phyloP scores from a whole-genome alignment of 2,329 filamentous ascomycete species.

The Claviceps africana region DNA sequence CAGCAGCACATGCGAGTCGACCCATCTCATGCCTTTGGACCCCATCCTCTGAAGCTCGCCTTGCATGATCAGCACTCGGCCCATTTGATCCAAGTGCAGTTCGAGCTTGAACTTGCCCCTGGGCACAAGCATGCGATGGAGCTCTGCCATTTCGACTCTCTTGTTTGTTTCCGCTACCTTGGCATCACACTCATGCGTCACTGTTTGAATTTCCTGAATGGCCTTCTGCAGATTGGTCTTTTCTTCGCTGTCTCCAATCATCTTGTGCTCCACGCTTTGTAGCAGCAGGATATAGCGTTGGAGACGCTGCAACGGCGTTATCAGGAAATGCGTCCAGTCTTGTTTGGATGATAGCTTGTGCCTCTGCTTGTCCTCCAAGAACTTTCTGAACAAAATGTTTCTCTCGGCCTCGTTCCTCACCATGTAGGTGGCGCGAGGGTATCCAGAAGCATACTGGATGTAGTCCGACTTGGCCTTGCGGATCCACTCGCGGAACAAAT shows the following conservation, averaged over 20 bases:
- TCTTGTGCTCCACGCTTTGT: conserved; percentile 70
- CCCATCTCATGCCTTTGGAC: conserved; percentile 78
- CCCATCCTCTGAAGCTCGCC: conserved; percentile 84
- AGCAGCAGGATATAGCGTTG: conserved; percentile 82
- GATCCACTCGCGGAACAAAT: conserved; percentile 97
- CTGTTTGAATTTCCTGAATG: conserved; percentile 79
- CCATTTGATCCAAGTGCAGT: conserved; percentile 86
- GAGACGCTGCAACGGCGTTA: conserved; percentile 80
- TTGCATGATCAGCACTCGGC: conserved; percentile 74
- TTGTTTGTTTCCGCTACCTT: conserved; percentile 87
- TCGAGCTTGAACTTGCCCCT: conserved; percentile 80
- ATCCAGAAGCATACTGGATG: conserved; percentile 80
- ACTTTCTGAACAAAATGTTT: conserved; percentile 76
- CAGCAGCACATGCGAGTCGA: conserved; percentile 83
- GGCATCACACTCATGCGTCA: conserved; percentile 80
- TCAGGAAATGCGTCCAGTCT: conserved; percentile 89
- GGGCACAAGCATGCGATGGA: conserved; percentile 70
- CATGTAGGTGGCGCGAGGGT: conserved; percentile 69
- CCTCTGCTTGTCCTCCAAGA: conserved; percentile 65
- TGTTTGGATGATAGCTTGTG: conserved; percentile 71
- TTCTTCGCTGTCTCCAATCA: conserved; percentile 73
- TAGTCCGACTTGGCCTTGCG: conserved; percentile 81
- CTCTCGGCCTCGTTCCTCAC: conserved; percentile 72
- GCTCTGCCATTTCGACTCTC: conserved; percentile 76
- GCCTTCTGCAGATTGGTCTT: conserved; percentile 72